phyloP scores from a whole-genome alignment of 1,284 basidiomycete genomes.

The Coniferiporia weirii region DNA sequence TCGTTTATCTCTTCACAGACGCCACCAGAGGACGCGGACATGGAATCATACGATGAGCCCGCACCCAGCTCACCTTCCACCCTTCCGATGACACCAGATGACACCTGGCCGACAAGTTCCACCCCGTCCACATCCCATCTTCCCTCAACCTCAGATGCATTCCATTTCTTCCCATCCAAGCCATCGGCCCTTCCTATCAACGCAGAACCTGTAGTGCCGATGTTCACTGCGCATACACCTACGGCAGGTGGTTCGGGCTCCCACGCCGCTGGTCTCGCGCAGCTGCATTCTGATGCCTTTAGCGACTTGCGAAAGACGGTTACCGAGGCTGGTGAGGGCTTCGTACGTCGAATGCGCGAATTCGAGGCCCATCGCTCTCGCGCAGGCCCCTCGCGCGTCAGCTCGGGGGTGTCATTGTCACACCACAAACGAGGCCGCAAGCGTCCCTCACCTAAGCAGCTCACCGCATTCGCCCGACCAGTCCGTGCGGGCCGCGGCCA shows the following conservation, averaged over 20 bases:
- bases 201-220: background rate
- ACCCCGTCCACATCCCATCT: constrained; percentile 34
- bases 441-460: constrained; percentile 18
- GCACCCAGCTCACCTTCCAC: constrained; percentile 9
- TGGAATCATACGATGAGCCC: constrained; percentile 14
- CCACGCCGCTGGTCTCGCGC: constrained; percentile 33
- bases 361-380: constrained; percentile 48
- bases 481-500: constrained; percentile 16
- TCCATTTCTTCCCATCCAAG: constrained; percentile 42
- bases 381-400: constrained; percentile 1
- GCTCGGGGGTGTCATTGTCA: background rate
- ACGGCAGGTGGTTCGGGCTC: background rate
- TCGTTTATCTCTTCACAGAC: constrained; percentile 13
- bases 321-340: constrained; percentile 55
- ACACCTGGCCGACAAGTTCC: constrained; percentile 4
- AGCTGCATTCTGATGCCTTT: constrained; percentile 56
- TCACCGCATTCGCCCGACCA: constrained; percentile 16
- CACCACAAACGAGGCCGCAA: constrained; percentile 15
- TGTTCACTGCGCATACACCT: background rate
- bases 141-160: constrained; percentile 54
- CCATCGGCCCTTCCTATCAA: background rate
- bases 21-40: constrained; percentile 12
- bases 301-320: constrained; percentile 58
- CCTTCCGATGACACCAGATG: background rate
- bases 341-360: constrained; percentile 68